These are phyloP conservation scores for Solanum microdontum DNA, from an alignment of 257 asterid species.

Conservation along the genomic window DNA sequence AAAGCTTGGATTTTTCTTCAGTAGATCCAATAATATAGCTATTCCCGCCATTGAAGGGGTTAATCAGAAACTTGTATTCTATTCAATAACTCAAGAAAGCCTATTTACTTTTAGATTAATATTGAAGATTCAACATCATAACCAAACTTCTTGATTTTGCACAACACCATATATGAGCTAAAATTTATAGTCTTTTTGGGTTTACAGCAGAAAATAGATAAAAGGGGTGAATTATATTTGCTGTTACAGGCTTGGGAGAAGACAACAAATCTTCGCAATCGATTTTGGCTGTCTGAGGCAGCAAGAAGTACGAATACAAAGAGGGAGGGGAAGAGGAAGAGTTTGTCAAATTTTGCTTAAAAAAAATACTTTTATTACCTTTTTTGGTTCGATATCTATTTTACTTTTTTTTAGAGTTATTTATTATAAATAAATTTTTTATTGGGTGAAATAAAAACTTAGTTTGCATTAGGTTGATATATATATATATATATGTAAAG, in stretches of 20 bases:
- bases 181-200: neutral
- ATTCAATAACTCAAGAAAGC: neutral
- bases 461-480: no score
- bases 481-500: no score
- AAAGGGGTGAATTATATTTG: neutral
- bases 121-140: neutral
- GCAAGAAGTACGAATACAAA: neutral
- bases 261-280: neutral
- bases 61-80: neutral
- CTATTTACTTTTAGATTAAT: neutral
- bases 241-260: neutral
- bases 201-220: neutral
- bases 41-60: slow-evolving; percentile 40
- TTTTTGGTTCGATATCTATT: no score
- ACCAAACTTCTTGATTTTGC: neutral
- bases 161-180: neutral
- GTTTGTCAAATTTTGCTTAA: no score
- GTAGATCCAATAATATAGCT: slow-evolving; percentile 42
- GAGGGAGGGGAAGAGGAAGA: neutral
- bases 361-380: no score
- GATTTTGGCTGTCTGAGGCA: neutral
- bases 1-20: slow-evolving; percentile 39
- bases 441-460: no score
- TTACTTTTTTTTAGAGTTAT: no score
- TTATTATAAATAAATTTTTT: no score